A percentile compares a stretch with the other conserved stretches of the same genome.
Evolutionary conservation across 1,139 yeast genomes (phyloP).

Genomic region (Zygosaccharomyces sapae): DNA sequence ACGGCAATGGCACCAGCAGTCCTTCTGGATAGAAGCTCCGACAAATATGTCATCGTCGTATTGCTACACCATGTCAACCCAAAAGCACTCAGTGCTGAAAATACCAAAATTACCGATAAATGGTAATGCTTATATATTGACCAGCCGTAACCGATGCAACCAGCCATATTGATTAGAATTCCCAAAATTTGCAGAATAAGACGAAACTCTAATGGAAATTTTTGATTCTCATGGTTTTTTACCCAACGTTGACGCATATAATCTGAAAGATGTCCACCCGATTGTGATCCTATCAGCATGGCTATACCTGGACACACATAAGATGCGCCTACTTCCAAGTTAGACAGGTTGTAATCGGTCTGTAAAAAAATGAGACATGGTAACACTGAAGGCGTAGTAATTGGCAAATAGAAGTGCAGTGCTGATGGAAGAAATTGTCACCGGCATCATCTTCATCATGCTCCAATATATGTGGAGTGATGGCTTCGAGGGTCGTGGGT

Average conservation of each 20-base stretch:
- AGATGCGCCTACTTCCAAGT: constrained; percentile 43
- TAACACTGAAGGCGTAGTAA: constrained; percentile 53
- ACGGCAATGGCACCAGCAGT: constrained; percentile 57
- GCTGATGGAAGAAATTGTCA: constrained; percentile 46
- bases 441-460: constrained; percentile 44
- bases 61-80: constrained; percentile 60
- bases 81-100: constrained; percentile 47
- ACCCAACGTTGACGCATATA: constrained; percentile 35
- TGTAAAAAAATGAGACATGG: constrained; percentile 44
- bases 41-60: constrained; percentile 53
- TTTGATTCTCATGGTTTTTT: constrained; percentile 25
- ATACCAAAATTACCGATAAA: constrained; percentile 43
- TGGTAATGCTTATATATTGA: constrained; percentile 44
- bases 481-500: constrained; percentile 50
- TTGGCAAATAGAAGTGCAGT: constrained; percentile 53
- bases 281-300: constrained; percentile 47
- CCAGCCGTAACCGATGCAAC: constrained; percentile 57
- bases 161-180: constrained; percentile 43
- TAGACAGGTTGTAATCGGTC: constrained; percentile 39
- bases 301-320: constrained; percentile 55
- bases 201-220: constrained; percentile 44
- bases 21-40: constrained; percentile 50
- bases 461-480: constrained; percentile 40
- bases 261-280: constrained; percentile 52
- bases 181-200: constrained; percentile 47